Conservation (phyloP, 441 rosid genomes). For the Brassica hybrid region DNA sequence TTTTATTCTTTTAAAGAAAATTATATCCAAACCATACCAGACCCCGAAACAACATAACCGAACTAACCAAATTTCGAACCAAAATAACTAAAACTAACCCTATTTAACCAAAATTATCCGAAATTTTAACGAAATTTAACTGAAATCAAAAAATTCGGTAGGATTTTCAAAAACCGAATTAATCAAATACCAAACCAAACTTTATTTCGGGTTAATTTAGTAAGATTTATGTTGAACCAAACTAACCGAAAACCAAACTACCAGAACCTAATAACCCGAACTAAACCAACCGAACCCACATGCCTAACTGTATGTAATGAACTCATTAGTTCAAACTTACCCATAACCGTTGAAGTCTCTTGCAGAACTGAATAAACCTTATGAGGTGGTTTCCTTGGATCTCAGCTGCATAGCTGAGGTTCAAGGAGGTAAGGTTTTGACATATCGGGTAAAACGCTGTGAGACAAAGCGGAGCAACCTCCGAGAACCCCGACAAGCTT, state of each 20-base stretch:
- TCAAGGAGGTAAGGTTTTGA: constrained; percentile 64
- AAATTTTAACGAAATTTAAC: not conserved
- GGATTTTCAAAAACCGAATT: not conserved
- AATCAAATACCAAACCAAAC: too few relatives aligned
- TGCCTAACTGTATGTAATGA: not conserved
- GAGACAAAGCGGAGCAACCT: constrained; percentile 68
- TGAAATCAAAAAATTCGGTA: not conserved
- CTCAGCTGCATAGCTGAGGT: constrained; percentile 87
- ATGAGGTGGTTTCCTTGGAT: constrained; percentile 65
- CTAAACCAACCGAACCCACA: not conserved
- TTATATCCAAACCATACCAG: not conserved
- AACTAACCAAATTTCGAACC: too few relatives aligned
- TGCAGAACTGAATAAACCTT: constrained; percentile 65
- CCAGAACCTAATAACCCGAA: not conserved
- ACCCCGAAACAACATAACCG: too few relatives aligned
- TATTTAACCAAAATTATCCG: not conserved
- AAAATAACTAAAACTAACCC: too few relatives aligned
- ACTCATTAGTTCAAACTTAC: constrained; percentile 45
- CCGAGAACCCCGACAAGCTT: constrained; percentile 90
- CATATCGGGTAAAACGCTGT: constrained; percentile 69
- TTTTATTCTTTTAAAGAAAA: not conserved
- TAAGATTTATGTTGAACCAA: too few relatives aligned
- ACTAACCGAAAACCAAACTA: not conserved
- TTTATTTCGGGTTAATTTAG: too few relatives aligned
- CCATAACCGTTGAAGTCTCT: constrained; percentile 84